Percentiles rank a stretch among this genome's conserved stretches.
phyloP scores from a whole-genome alignment of 1,284 basidiomycete species.

The Moesziomyces globuligerus region DNA sequence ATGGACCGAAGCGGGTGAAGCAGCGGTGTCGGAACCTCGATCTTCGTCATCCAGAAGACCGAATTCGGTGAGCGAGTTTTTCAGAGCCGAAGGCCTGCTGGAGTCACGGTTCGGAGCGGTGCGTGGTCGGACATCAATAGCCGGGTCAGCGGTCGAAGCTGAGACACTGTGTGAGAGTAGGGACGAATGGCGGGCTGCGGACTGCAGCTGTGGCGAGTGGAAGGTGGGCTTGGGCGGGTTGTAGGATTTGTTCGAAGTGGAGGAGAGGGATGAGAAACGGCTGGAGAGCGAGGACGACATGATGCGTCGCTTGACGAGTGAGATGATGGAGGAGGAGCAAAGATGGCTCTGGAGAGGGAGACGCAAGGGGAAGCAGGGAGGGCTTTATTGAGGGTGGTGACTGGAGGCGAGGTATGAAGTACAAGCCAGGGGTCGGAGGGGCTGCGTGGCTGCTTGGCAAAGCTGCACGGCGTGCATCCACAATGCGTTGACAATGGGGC shows the following conservation, averaged over 20 bases:
- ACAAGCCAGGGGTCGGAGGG: too few relatives aligned
- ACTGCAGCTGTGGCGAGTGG: conserved; percentile 33
- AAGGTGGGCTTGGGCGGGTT: conserved; percentile 28
- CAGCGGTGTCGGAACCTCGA: too few relatives aligned
- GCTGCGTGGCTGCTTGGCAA: too few relatives aligned
- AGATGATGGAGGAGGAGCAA: neutral
- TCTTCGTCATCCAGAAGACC: neutral
- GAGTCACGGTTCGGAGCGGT: neutral
- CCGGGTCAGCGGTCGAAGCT: neutral
- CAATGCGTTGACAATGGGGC: too few relatives aligned
- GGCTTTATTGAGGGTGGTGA: too few relatives aligned
- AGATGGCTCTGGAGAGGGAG: neutral
- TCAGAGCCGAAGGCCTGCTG: neutral
- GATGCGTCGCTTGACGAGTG: too few relatives aligned
- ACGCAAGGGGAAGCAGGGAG: too few relatives aligned
- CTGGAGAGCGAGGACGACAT: conserved; percentile 15
- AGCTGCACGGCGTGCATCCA: too few relatives aligned
- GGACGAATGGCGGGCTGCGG: neutral
- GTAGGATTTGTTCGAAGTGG: conserved; percentile 6
- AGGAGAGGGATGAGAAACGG: conserved; percentile 16
- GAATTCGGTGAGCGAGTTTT: neutral
- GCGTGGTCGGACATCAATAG: neutral
- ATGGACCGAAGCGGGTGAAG: too few relatives aligned
- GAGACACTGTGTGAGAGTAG: neutral
- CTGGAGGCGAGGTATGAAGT: too few relatives aligned